phyloP scores from a whole-genome alignment of 495 filamentous ascomycete species.

The Tuber indicum region DNA sequence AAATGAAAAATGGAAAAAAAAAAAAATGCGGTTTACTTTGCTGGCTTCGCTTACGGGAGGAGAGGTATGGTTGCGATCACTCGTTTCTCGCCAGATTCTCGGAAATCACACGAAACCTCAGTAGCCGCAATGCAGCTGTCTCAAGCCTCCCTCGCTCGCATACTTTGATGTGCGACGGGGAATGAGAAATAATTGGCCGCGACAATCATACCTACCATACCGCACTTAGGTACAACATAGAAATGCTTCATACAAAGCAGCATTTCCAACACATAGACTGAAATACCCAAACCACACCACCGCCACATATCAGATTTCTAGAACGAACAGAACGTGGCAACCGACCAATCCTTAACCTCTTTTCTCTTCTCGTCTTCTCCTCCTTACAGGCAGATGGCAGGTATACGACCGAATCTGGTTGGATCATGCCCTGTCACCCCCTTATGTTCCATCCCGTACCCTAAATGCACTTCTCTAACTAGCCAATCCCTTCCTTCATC shows the following conservation, averaged over 20 bases:
- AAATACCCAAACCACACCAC: not conserved
- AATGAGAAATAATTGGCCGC: not conserved
- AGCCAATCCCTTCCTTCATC: not conserved
- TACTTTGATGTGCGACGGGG: not conserved
- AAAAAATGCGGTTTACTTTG: not conserved
- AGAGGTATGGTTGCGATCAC: slow-evolving; percentile 1
- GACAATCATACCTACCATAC: not conserved
- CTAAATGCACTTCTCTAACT: slow-evolving; percentile 5
- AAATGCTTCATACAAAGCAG: not conserved
- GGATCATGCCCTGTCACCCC: not conserved
- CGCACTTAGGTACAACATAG: not conserved
- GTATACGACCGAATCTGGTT: not conserved
- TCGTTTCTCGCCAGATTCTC: not conserved
- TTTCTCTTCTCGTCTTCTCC: not conserved
- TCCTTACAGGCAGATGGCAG: not conserved
- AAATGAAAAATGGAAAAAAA: not conserved
- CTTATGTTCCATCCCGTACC: slow-evolving; percentile 1
- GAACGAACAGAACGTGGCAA: not conserved
- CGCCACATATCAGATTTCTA: not conserved
- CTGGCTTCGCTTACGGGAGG: slow-evolving; percentile 1
- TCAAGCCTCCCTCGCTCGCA: not conserved
- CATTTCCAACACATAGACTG: not conserved
- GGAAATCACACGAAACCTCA: not conserved
- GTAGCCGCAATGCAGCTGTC: not conserved
- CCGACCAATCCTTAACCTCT: not conserved